Evolutionary conservation across 2,329 filamentous ascomycete genomes (phyloP), one percentile per base, ranked within the genome.

Genomic region (Cytospora paraplurivora): DNA sequence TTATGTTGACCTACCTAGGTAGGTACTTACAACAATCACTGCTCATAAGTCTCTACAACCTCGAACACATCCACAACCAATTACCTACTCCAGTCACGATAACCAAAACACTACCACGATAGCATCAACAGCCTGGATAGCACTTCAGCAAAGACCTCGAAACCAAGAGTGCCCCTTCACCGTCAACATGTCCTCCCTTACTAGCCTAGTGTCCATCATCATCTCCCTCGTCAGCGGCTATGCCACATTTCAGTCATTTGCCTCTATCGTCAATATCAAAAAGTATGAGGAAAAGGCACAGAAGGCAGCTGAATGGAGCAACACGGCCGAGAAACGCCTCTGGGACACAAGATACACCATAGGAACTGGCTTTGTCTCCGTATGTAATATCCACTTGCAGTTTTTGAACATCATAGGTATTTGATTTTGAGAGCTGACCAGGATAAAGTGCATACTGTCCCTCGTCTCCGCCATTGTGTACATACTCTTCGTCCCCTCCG

Each of bases 231-330:
- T 69, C 59, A 72, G 71, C 59, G 67, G 57, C 55, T 71, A 68
- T 59, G 67, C 68, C 6, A 59, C 71, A 32, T 62, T 49, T 8
- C 65, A 71, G 37, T 72, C 72, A 19, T 37, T 64, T 7, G 63
- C 66, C 35, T 72, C 72, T 4, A 72, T 73, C 49, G 66, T 69
- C 7, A 71, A 70, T 54, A 67, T 74, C 17, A 69, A 61, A 15
- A 70, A 67, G 21, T 74, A 74, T 66, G 71, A 74, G 55, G 60
- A 62, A 4, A 70, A 71, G 27, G 72, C 69, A 27, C 62, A 72
- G 56, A 71, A 69, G 61, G 71, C 71, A 3, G 72, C 72, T 8
- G 69, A 72, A 11, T 74, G 72, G 72, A 74, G 71, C 66, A 65
- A 59, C 32, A 63, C 65, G 1, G 72, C 70, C 1, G 67, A 71